These are phyloP conservation scores for Gelatoporia subvermispora DNA, from an alignment of 768 basidiomycete genomes.

Conservation along the genomic window DNA sequence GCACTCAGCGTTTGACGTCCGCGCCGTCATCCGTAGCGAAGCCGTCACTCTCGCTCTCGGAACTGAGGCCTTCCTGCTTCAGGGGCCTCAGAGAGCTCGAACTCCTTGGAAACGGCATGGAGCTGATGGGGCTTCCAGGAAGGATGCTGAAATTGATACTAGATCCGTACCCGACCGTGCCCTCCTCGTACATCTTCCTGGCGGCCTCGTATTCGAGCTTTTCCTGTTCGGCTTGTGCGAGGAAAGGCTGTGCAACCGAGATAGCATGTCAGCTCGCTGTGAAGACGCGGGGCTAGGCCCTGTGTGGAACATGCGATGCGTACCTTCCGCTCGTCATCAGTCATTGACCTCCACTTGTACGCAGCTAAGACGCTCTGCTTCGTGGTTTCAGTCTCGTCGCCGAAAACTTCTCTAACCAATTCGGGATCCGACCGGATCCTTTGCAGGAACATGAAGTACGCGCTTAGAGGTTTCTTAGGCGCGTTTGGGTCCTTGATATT, in stretches of 20 bases:
- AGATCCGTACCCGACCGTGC: constrained; percentile 57
- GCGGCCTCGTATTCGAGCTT: constrained; percentile 91
- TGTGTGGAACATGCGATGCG: constrained; percentile 12
- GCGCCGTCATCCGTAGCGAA: constrained; percentile 22
- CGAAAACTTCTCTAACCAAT: constrained; percentile 78
- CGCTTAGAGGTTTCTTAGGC: constrained; percentile 91
- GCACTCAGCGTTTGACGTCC: constrained; percentile 12
- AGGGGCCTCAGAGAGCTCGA: constrained; percentile 38
- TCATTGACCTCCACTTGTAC: constrained; percentile 89
- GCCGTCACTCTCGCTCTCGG: constrained; percentile 60
- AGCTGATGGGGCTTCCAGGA: constrained; percentile 54
- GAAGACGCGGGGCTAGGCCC: too few species aligned
- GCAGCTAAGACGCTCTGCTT: constrained; percentile 93
- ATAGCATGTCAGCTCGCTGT: constrained; percentile 5
- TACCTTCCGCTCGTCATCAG: constrained; percentile 90
- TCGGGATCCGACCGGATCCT: constrained; percentile 76
- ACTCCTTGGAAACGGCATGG: constrained; percentile 34
- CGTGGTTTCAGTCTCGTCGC: constrained; percentile 88
- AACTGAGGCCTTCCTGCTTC: constrained; percentile 56
- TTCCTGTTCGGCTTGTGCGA: constrained; percentile 91
- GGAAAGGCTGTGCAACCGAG: constrained; percentile 62
- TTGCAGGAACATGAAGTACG: constrained; percentile 94
- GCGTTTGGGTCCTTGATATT: constrained; percentile 98
- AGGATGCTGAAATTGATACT: constrained; percentile 81
- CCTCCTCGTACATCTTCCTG: constrained; percentile 83